These are phyloP conservation scores for Mallotus repandus DNA, from an alignment of 441 rosid species.

Conservation along the genomic window DNA sequence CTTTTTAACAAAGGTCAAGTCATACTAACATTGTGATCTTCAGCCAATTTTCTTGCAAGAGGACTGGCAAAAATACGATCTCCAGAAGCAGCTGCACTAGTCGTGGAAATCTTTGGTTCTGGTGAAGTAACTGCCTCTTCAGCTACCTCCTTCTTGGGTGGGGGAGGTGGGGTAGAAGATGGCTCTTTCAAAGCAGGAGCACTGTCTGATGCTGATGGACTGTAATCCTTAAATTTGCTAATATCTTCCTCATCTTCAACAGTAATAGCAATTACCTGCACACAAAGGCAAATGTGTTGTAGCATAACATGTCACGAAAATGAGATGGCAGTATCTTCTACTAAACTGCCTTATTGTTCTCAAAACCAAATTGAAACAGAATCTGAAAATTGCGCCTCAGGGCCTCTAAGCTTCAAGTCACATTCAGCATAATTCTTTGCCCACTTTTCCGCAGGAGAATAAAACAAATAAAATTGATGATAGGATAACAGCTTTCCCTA, in stretches of 20 bases:
- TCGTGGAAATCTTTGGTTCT: slow-evolving; percentile 58
- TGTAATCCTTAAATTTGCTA: slow-evolving; percentile 82
- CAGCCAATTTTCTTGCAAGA: slow-evolving; percentile 84
- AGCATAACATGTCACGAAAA: slow-evolving; percentile 1
- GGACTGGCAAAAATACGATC: slow-evolving; percentile 89
- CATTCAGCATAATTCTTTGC: slow-evolving; percentile 4
- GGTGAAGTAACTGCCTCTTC: slow-evolving; percentile 55
- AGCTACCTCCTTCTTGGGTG: slow-evolving; percentile 58
- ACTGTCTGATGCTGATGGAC: slow-evolving; percentile 50
- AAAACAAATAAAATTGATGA: slow-evolving; percentile 14
- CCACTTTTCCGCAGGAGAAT: slow-evolving; percentile 1
- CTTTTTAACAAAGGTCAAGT: neutral
- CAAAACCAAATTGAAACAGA: neutral
- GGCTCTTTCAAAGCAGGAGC: slow-evolving; percentile 45
- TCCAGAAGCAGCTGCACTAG: slow-evolving; percentile 45
- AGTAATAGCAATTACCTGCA: slow-evolving; percentile 78
- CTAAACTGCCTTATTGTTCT: slow-evolving; percentile 6
- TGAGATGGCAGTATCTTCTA: slow-evolving; percentile 10
- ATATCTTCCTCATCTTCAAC: slow-evolving; percentile 91
- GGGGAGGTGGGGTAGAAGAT: slow-evolving; percentile 52
- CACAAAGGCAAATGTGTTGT: slow-evolving; percentile 16
- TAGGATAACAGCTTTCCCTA: slow-evolving; percentile 2
- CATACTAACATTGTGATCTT: slow-evolving; percentile 68
- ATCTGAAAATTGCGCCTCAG: neutral
- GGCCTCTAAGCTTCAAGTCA: neutral